Evolutionary conservation across 164 flowering plant genomes (phyloP).

Genomic region (Stephania cephalantha): DNA sequence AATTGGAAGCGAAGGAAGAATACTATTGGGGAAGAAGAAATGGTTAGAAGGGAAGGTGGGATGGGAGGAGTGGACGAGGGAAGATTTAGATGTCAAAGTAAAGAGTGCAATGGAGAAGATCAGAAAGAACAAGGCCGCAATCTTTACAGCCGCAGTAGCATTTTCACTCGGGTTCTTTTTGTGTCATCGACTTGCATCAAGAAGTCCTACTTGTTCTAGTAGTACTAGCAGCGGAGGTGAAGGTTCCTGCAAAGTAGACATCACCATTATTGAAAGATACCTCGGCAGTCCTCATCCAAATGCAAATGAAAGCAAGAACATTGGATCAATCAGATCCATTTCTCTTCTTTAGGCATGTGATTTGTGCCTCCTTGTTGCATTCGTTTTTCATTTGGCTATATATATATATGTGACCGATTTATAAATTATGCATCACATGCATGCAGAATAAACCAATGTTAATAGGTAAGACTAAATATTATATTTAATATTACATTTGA

Average conservation of each 20-base stretch:
- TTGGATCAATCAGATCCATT: background rate
- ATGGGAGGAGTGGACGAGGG: background rate
- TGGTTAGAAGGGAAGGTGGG: background rate
- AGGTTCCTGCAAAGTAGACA: background rate
- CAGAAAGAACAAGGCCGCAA: slow-evolving; percentile 26
- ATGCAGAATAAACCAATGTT: too few species aligned
- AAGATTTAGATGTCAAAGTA: slow-evolving; percentile 9
- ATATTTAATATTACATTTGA: too few species aligned
- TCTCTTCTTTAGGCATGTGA: too few species aligned
- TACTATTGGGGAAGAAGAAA: background rate
- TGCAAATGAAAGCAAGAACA: background rate
- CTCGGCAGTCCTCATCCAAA: background rate
- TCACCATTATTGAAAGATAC: background rate
- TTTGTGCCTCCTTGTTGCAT: too few species aligned
- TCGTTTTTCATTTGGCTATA: too few species aligned
- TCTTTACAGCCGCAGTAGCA: slow-evolving; percentile 37
- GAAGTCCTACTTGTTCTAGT: background rate
- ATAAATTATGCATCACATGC: too few species aligned
- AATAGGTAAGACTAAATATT: too few species aligned
- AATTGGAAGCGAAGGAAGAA: background rate
- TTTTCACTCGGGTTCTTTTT: slow-evolving; percentile 42
- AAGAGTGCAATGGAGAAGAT: slow-evolving; percentile 17
- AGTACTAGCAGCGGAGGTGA: background rate
- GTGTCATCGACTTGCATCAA: slow-evolving; percentile 18
- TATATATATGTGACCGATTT: too few species aligned